A percentile compares a stretch with the other conserved stretches of the same genome.
These are phyloP conservation scores for Candida sonorensis DNA, from an alignment of 805 yeast genomes.

Conservation along the genomic window DNA sequence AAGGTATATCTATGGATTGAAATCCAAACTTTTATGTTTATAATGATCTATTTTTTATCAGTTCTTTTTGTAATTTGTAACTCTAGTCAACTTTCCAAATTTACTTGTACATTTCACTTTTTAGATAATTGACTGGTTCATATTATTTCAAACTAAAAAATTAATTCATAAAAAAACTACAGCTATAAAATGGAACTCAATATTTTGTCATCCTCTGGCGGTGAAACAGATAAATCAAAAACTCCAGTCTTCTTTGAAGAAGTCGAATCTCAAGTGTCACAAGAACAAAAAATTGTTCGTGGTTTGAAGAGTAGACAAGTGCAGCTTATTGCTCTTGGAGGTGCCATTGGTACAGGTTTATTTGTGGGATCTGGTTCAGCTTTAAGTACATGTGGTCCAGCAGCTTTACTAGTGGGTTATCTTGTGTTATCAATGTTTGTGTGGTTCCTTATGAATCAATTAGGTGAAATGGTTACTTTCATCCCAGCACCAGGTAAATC, in stretches of 20 bases:
- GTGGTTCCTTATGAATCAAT: conserved; percentile 54
- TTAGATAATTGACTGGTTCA: no score
- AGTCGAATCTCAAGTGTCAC: conserved; percentile 38
- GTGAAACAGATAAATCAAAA: no score
- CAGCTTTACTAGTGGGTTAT: conserved; percentile 60
- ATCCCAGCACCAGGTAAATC: conserved; percentile 60
- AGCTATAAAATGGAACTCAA: no score
- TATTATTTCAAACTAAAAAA: no score
- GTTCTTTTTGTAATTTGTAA: no score
- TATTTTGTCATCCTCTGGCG: no score
- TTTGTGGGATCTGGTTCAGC: conserved; percentile 69
- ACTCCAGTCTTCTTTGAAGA: conserved; percentile 25
- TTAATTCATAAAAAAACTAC: no score
- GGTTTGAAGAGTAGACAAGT: conserved; percentile 58
- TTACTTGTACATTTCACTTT: no score
- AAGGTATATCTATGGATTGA: no score
- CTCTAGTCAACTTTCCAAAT: no score
- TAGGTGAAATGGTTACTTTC: conserved; percentile 65
- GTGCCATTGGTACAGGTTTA: conserved; percentile 79
- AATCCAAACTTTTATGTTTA: no score
- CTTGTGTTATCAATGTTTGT: conserved; percentile 56
- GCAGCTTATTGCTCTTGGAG: conserved; percentile 79
- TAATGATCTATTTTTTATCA: no score
- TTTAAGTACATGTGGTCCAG: conserved; percentile 67
- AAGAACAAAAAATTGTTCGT: conserved; percentile 41